Percentiles rank a stretch among this genome's conserved stretches.
These are phyloP conservation scores for Magnolia sinica DNA, from an alignment of 164 flowering plant genomes.

Conservation along the genomic window DNA sequence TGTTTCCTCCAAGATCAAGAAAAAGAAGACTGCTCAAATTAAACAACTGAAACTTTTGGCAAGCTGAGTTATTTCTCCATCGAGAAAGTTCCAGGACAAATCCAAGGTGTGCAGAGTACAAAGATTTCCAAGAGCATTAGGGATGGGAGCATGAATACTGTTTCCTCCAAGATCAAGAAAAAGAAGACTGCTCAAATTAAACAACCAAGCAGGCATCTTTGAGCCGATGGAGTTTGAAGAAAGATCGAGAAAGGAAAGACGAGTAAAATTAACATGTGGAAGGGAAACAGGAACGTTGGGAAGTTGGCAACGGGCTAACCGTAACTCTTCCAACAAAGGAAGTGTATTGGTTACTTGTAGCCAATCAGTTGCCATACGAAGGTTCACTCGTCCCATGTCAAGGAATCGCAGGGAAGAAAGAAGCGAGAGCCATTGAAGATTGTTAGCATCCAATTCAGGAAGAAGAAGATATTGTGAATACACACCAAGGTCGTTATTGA, in stretches of 20 bases:
- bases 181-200: background rate
- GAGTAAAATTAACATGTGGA: background rate
- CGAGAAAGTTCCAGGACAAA: background rate
- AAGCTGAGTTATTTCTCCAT: background rate
- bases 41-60: background rate
- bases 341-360: background rate
- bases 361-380: background rate
- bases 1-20: background rate
- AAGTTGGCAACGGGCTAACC: background rate
- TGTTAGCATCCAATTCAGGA: background rate
- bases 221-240: background rate
- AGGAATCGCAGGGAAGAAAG: background rate
- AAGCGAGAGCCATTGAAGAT: constrained; percentile 10
- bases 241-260: background rate
- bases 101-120: background rate
- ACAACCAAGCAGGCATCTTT: background rate
- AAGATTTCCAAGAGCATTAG: background rate
- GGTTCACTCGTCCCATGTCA: constrained; percentile 2
- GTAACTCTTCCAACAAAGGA: background rate
- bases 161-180: background rate
- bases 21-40: background rate
- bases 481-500: background rate
- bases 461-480: no score
- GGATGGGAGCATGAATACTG: background rate
- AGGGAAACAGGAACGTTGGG: background rate